Conservation (phyloP, 2,329 filamentous ascomycete species). For the Paraphoma sp. region DNA sequence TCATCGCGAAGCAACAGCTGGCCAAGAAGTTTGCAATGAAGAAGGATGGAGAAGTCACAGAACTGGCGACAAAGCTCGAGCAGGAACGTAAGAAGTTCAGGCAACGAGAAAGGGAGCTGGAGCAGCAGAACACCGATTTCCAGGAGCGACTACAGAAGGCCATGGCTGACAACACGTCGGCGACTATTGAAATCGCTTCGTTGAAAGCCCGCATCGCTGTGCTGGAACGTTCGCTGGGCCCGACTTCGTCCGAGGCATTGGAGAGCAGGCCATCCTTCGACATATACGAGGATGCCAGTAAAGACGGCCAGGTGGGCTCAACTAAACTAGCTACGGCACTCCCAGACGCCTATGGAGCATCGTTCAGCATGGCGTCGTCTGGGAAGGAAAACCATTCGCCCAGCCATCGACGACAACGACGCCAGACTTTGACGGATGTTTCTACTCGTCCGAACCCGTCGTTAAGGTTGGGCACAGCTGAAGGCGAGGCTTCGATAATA, state of each 20-base stretch:
- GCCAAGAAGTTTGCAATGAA: slow-evolving; percentile 80
- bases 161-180: slow-evolving; percentile 40
- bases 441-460: slow-evolving; percentile 15
- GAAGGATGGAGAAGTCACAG: slow-evolving; percentile 75
- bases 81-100: slow-evolving; percentile 72
- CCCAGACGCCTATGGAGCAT: slow-evolving; percentile 22
- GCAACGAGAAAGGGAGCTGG: slow-evolving; percentile 69
- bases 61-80: slow-evolving; percentile 69
- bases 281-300: slow-evolving; percentile 41
- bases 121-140: slow-evolving; percentile 61
- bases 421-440: slow-evolving; percentile 30
- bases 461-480: slow-evolving; percentile 21
- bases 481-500: slow-evolving; percentile 27
- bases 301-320: slow-evolving; percentile 18
- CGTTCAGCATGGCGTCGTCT: slow-evolving; percentile 21
- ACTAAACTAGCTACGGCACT: slow-evolving; percentile 12
- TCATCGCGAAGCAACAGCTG: slow-evolving; percentile 79
- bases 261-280: slow-evolving; percentile 31
- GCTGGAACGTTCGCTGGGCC: slow-evolving; percentile 32
- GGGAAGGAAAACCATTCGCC: slow-evolving; percentile 43
- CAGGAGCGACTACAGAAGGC: slow-evolving; percentile 45
- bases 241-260: slow-evolving; percentile 19
- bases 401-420: slow-evolving; percentile 27
- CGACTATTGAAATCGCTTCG: slow-evolving; percentile 41
- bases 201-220: slow-evolving; percentile 41